These are phyloP conservation scores for Lactarius sanguifluus DNA, from an alignment of 768 basidiomycete species.

Conservation along the genomic window DNA sequence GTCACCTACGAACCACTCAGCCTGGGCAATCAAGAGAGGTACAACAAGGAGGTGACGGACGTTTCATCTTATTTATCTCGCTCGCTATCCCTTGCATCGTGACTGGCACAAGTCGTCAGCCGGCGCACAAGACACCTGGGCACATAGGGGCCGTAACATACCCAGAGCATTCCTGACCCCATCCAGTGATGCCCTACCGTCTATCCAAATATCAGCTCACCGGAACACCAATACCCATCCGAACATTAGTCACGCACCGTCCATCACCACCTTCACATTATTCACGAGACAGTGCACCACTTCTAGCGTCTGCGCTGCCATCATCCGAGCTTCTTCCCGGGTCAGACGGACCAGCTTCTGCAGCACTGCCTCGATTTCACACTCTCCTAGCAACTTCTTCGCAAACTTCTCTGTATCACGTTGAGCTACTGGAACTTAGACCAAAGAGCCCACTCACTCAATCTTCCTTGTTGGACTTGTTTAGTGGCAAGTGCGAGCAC, in stretches of 20 bases:
- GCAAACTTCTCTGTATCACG: neutral
- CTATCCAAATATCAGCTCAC: neutral
- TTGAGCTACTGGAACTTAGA: neutral
- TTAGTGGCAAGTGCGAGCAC: constrained; percentile 1
- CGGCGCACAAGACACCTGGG: too few species aligned
- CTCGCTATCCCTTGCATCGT: neutral
- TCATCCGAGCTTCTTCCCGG: neutral
- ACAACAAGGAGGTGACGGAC: too few species aligned
- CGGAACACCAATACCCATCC: neutral
- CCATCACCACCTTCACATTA: neutral
- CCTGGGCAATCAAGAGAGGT: too few species aligned
- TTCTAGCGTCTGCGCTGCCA: neutral
- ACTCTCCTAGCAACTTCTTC: neutral
- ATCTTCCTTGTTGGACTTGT: neutral
- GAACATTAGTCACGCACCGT: neutral
- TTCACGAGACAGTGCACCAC: neutral
- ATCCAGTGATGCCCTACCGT: too few species aligned
- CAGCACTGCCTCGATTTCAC: neutral
- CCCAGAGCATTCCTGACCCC: neutral
- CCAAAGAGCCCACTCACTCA: neutral
- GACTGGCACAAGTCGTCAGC: neutral
- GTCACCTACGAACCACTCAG: too few species aligned
- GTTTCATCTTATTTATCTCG: neutral
- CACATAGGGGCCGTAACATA: neutral
- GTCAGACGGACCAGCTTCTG: neutral